Evolutionary conservation across 768 basidiomycete species (phyloP), one percentile per base, ranked within the genome.

Genomic region (Collybia nuda): DNA sequence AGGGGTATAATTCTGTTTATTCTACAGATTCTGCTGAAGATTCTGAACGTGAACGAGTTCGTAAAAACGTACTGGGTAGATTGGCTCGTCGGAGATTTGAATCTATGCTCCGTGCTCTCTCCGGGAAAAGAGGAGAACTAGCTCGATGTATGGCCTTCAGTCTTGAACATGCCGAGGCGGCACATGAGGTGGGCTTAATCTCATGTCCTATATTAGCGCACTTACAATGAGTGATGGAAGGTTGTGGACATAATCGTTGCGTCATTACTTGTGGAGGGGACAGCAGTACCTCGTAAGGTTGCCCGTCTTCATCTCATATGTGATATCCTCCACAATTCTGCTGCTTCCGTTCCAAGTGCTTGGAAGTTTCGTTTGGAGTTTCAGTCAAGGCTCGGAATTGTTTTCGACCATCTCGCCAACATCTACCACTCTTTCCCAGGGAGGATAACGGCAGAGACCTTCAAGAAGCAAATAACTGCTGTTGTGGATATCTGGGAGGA

Each of bases 291-390:
- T 48, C 86, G 95, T 59, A 99, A 99, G 68, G 84, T 98, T 48
- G 92, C 97, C 21, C 86, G 97, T 21, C 79, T 99, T 22, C 88
- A 98, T 71, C 79, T 99, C 51, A 92, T 98, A 47, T 98, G 95
- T 64, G 97, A 99, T 64, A 98, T 99, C 56, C 77, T 99, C 39
- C 95, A 98, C 68, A 99, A 99, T 66, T 97, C 95, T 18, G 92
- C 93, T 28, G 93, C 92, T 2, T 75, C 94, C 2, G 81, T 98
- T 12, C 93, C 94, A 0, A 95, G 93, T 67, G 96, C 95, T 6
- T 99, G 97, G 97, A 93, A 92, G 66, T 98, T 91, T 69, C 88
- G 97, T 24, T 86, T 93, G 53, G 91, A 96, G 59, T 96, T 98
- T 60, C 96, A 98, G 64, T 78, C 84, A 8, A 78, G 92, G 35